A percentile compares a stretch with the other conserved stretches of the same genome.
Evolutionary conservation across 495 filamentous ascomycete species (phyloP).

Genomic region (Tuber melanosporum): DNA sequence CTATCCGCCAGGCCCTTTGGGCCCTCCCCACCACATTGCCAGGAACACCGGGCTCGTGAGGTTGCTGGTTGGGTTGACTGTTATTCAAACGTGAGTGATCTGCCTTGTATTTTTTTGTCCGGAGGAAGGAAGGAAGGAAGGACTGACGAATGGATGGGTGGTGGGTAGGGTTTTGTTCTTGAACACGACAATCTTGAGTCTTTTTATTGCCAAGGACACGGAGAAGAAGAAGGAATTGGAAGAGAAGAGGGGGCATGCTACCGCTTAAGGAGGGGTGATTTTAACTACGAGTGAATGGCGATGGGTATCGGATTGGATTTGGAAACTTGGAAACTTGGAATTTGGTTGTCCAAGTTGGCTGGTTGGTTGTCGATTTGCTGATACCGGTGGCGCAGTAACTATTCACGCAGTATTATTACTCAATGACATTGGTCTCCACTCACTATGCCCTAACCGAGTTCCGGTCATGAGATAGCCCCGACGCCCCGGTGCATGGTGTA

Average conservation of each 20-base stretch:
- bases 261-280: neutral
- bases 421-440: neutral
- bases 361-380: neutral
- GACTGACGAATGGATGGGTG: neutral
- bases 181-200: constrained; percentile 26
- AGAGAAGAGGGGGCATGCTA: constrained; percentile 7
- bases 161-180: constrained; percentile 30
- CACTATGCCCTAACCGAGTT: neutral
- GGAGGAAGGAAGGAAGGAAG: no score
- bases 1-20: neutral
- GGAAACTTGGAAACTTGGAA: neutral
- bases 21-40: neutral
- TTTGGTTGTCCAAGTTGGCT: neutral
- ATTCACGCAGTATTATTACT: neutral
- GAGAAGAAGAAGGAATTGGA: neutral
- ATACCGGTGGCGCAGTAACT: neutral
- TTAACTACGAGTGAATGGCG: neutral
- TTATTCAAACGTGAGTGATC: constrained; percentile 33
- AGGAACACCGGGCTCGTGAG: constrained; percentile 20
- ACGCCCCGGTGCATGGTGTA: neutral
- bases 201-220: constrained; percentile 16
- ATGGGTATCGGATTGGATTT: neutral
- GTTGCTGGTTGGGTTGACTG: constrained; percentile 21
- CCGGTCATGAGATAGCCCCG: neutral
- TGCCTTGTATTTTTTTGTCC: neutral